Percentiles rank a stretch among this genome's conserved stretches.
Evolutionary conservation across 257 asterid species (phyloP).

Genomic region (Rubia yunnanensis): DNA sequence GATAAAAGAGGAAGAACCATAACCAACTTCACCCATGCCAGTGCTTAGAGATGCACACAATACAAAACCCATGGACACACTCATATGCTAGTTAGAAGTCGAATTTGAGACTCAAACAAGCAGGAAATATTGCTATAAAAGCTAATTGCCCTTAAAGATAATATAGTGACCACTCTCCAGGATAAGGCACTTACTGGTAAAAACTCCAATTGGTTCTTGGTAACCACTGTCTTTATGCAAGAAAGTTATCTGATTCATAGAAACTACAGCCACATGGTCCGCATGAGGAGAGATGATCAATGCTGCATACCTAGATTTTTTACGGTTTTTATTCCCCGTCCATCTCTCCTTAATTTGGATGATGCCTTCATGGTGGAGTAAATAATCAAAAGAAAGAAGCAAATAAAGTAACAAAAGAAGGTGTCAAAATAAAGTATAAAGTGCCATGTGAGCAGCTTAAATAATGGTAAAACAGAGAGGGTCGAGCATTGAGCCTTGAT

Average conservation of each 20-base stretch:
- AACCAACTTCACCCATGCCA: not conserved
- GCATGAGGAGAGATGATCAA: constrained; percentile 72
- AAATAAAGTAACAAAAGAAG: not conserved
- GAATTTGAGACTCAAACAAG: not conserved
- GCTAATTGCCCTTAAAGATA: not conserved
- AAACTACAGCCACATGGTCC: constrained; percentile 79
- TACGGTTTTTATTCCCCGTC: constrained; percentile 44
- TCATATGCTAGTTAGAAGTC: not conserved
- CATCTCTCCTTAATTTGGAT: constrained; percentile 71
- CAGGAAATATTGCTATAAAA: not conserved
- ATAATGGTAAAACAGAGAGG: not conserved
- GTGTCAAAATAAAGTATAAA: not conserved
- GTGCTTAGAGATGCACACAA: not conserved
- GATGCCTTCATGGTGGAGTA: constrained; percentile 41
- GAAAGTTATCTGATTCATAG: constrained; percentile 65
- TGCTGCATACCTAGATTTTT: constrained; percentile 46
- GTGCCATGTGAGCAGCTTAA: not conserved
- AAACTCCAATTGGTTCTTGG: constrained; percentile 73
- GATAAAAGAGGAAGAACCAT: not conserved
- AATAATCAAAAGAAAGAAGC: constrained; percentile 14
- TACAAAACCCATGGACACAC: not conserved
- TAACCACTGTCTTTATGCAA: constrained; percentile 68
- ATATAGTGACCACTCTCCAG: not conserved
- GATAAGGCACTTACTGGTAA: constrained; percentile 55
- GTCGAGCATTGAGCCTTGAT: not conserved